Base-by-base conservation (phyloP, 192 early-diverging fungal species). In the Podochytrium sp. region DNA sequence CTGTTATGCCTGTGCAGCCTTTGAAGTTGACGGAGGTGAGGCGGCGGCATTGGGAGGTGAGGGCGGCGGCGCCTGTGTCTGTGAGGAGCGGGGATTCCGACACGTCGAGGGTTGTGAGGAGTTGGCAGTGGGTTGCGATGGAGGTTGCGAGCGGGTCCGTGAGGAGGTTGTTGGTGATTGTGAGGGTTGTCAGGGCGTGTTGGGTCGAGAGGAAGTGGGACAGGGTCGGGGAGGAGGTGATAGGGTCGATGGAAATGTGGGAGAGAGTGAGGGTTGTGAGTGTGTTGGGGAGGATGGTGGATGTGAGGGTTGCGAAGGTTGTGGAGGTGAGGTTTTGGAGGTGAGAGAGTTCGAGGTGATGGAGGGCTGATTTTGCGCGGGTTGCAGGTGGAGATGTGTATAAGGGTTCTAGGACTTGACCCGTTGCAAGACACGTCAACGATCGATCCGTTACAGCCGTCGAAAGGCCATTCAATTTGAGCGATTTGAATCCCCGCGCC, bases 1-100 rank as follows among this genome's bases (percentile, higher is more conserved):
- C 72, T 5, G 72, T 65, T 25, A 74, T 14, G 42, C 20, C 16
- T 1, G 14, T 38, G 62, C 61, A 74, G 42, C 42, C 72, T 41
- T 74, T 74, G 16, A 66, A 53, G 51, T 74, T 74, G 32, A 65
- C 43, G 42, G 41, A 33, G 12, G 7, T 40, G 12, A 74, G 72
- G 10, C n/a, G 10, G n/a, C 23, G 43, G 50, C 72, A 74, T 10
- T 18, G 23, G n/a, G 18, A 30, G 14, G 72, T 62, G 29, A 74
- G 27, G 7, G 12, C 25, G 12, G 5, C 7, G 29, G 60, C 32
- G 34, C 72, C 72, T 12, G 40, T 47, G 27, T 74, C 72, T 23
- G 60, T 52, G n/a, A 74, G 16, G 18, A 5, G 20, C 1, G 20
- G 10, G n/a, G 29, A 63, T 59, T 74, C 72, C 30, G 42, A 51